Base-by-base conservation (phyloP, 768 basidiomycete genomes). In the Leccinellum luteum region DNA sequence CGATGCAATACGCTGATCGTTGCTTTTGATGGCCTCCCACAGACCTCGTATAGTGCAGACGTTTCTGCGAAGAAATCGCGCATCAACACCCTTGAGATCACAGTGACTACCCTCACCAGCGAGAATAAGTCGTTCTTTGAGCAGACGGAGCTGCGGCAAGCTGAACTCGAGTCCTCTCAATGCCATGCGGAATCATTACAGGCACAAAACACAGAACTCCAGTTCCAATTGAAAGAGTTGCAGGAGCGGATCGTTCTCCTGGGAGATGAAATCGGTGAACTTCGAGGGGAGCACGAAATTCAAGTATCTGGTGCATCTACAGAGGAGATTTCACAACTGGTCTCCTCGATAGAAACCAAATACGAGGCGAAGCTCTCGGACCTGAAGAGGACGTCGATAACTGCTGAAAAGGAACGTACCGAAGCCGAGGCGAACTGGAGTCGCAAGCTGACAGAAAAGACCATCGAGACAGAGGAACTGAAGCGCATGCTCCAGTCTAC, bases 401-500 rank as follows among this genome's bases (percentile, higher is more conserved):
- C 76, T 9, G 71, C 86, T 21, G 96, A 98, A 75, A 85, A 81
- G 63, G 97, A 98, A 70, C 81, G 94, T 38, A 86, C 81, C 53
- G 94, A 96, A 51, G 82, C 82, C 30, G 96, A 98, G 65, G 87
- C 89, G 25, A 89, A 92, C 60, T 96, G 94, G 92, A 90, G 89
- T 67, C 80, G 79, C 56, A 94, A 93, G 68, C 76, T 98, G 31
- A 81, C 81, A 25, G 89, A 92, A 65, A 90, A 92, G 68, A 78
- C 82, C 23, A 81, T 80, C 60, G 94, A 96, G 69, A 75, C 87
- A 19, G 93, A 97, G 56, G 82, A 85, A 51, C 66, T 94, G 59
- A 85, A 87, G 66, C 75, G 74, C 41, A 66, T 79, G 43, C 67
- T 94, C 38, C 85, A 81, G 19, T 78, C 78, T 12, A 79, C 82